Evolutionary conservation across 108 stramenopile genomes (phyloP), one percentile per base, ranked within the genome.

Genomic region (Stephanodiscus minutulus): DNA sequence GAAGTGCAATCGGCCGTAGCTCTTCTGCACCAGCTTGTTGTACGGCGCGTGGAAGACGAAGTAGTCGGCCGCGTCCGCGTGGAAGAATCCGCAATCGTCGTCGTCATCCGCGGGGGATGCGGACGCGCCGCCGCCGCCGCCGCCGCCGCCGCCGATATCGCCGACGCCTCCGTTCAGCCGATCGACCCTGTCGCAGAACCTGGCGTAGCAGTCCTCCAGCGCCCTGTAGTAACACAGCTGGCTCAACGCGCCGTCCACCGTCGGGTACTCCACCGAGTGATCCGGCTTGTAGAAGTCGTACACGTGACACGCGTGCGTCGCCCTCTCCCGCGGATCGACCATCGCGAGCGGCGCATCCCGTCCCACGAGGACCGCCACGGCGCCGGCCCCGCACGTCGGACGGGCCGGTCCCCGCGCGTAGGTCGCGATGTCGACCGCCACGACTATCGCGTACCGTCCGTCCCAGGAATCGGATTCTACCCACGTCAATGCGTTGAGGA

Each of bases 271-370:
- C 17, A 88, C 88, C 24, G 76, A 73, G 73, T 95, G 87, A 73
- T 96, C 90, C 41, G 98, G 97, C 78, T 99, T 99, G 90, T 90
- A 99, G 80, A 99, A 99, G 77, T 98, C 98, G 93, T 97, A 99
- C 0, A 94, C 95, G 74, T 98, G 82, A 47, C 81, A 81, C 7
- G 97, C 91, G 81, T 96, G 91, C 11, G 97, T 96, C 28, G 97
- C 85, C 54, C 96, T 82, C 50, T 88, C 86, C 53, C 72, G 54
- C 49, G 91, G 87, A 74, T 94, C 83, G 20, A 87, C 59, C 61
- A 87, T 77, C 10, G 81, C 80, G 33, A 99, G 60, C 0, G 97
- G 97, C 6, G 97, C 97, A 83, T 97, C 86, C 8, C 92, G 82
- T 28, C 98, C 98, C 11, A 99, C 64, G 59, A 99, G 83, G 6